Percentiles rank a stretch among this genome's conserved stretches.
phyloP scores from a whole-genome alignment of 2,329 filamentous ascomycete species.

The Calonectria hawksworthii region DNA sequence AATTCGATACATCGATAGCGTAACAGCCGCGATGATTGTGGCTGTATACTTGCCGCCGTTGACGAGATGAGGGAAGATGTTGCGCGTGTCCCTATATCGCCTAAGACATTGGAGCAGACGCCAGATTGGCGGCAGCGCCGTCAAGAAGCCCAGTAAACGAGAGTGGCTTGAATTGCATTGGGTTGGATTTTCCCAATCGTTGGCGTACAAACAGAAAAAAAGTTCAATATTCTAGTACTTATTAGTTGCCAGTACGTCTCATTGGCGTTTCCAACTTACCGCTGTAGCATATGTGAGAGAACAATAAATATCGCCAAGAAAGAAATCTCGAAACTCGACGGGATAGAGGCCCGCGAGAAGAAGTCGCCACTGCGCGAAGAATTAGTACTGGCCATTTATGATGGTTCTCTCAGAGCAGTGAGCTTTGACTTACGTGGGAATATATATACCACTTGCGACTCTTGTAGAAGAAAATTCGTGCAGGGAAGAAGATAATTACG shows the following conservation, averaged over 20 bases:
- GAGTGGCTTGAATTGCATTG: conserved; percentile 91
- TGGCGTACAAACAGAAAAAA: conserved; percentile 95
- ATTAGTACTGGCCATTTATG: conserved; percentile 23
- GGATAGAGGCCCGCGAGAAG: conserved; percentile 89
- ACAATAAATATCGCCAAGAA: conserved; percentile 97
- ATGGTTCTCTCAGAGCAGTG: too few species aligned
- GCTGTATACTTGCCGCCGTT: conserved; percentile 94
- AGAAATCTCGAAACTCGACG: conserved; percentile 98
- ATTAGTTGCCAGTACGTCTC: conserved; percentile 23
- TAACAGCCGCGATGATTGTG: conserved; percentile 84
- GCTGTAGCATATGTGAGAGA: conserved; percentile 92
- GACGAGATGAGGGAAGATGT: conserved; percentile 91
- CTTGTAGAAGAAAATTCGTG: conserved; percentile 79
- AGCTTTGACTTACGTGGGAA: conserved; percentile 77
- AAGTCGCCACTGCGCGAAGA: conserved; percentile 77
- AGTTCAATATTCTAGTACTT: conserved; percentile 83
- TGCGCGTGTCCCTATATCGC: conserved; percentile 88
- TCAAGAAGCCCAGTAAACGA: conserved; percentile 87
- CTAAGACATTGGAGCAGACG: conserved; percentile 91
- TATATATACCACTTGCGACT: conserved; percentile 90
- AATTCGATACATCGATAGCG: conserved; percentile 87
- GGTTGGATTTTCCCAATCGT: conserved; percentile 78
- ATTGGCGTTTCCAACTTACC: conserved; percentile 65
- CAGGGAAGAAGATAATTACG: conserved; percentile 81
- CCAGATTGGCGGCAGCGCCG: conserved; percentile 87